Evolutionary conservation across 768 basidiomycete genomes (phyloP).

Genomic region (Pisolithus tinctorius): DNA sequence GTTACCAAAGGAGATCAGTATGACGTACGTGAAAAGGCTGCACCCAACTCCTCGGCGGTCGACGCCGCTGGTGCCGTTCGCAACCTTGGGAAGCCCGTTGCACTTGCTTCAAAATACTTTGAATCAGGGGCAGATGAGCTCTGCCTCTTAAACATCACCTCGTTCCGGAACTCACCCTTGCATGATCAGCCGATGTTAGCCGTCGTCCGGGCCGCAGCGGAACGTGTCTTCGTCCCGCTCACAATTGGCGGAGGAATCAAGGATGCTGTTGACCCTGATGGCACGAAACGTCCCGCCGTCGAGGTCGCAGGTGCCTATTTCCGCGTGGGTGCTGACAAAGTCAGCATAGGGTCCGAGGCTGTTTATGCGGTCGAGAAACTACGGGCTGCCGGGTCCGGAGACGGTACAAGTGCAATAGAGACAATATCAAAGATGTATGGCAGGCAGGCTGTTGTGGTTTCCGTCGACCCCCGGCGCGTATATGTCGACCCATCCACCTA

Average conservation of each 20-base stretch:
- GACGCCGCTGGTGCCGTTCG: slow-evolving; percentile 72
- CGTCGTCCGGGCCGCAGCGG: slow-evolving; percentile 84
- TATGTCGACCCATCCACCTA: slow-evolving; percentile 66
- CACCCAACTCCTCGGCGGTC: slow-evolving; percentile 22
- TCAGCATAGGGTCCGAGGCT: slow-evolving; percentile 94
- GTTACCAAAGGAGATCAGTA: slow-evolving; percentile 99
- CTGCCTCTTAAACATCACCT: slow-evolving; percentile 98
- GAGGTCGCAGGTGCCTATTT: slow-evolving; percentile 97
- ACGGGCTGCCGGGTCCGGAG: slow-evolving; percentile 43
- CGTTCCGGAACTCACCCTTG: slow-evolving; percentile 94
- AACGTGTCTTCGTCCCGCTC: slow-evolving; percentile 91
- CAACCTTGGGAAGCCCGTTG: slow-evolving; percentile 96
- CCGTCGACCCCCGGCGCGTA: slow-evolving; percentile 85
- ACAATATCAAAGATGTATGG: slow-evolving; percentile 88
- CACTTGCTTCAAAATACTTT: slow-evolving; percentile 84
- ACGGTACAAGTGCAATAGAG: slow-evolving; percentile 85
- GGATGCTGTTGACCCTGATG: slow-evolving; percentile 92
- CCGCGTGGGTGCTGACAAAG: slow-evolving; percentile 96
- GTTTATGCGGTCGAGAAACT: slow-evolving; percentile 89
- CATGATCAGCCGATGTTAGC: slow-evolving; percentile 98
- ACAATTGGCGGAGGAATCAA: slow-evolving; percentile 99
- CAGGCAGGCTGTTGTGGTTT: slow-evolving; percentile 95
- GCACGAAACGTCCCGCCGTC: slow-evolving; percentile 75
- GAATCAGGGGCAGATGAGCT: slow-evolving; percentile 89
- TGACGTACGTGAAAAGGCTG: slow-evolving; percentile 82